Evolutionary conservation across 2,329 filamentous ascomycete genomes (phyloP), one percentile per base, ranked within the genome.

Genomic region (Fusarium solani-melongenae): DNA sequence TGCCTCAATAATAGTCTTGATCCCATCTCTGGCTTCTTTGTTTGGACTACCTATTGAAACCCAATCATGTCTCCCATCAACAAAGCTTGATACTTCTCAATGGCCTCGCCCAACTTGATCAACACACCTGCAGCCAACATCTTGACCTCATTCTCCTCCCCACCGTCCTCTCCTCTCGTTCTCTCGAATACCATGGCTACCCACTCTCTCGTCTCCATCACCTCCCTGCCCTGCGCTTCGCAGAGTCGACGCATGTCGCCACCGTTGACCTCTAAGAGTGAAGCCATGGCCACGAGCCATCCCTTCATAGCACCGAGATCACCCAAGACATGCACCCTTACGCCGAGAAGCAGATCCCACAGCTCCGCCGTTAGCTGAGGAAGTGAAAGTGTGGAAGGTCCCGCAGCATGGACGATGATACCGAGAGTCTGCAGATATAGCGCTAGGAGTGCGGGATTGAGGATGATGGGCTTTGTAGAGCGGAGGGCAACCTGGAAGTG

Each of bases 191-290:
- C 88, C 63, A 87, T 86, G 49, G 91, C 88, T 2, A 94, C 93
- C 96, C 96, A 99, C 78, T 94, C 93, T 77, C 94, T 90, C 68
- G 94, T 93, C 86, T 98, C 96, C 60, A 97, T 87, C 24, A 98
- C 84, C 81, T 96, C 91, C 64, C 91, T 90, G 1, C 93, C 92
- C 76, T 94, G 90, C 66, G 92, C 90, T 67, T 91, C 90, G 57
- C 94, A 96, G 4, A 99, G 81, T 2, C 90, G 86, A 75, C 91
- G 86, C 83, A 92, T 90, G 69, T 94, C 90, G 57, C 90, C 88
- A 36, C 89, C 91, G 69, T 97, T 97, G 39, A 97, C 88, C 78
- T 98, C 94, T 15, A 99, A 83, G 61, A 98, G 81, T 8, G 94
- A 93, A 58, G 98, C 86, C 67, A 98, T 89, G 2, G 92, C 91